Evolutionary conservation across 371 early-diverging fungal genomes (phyloP).

Genomic region (Mortierella sp.): DNA sequence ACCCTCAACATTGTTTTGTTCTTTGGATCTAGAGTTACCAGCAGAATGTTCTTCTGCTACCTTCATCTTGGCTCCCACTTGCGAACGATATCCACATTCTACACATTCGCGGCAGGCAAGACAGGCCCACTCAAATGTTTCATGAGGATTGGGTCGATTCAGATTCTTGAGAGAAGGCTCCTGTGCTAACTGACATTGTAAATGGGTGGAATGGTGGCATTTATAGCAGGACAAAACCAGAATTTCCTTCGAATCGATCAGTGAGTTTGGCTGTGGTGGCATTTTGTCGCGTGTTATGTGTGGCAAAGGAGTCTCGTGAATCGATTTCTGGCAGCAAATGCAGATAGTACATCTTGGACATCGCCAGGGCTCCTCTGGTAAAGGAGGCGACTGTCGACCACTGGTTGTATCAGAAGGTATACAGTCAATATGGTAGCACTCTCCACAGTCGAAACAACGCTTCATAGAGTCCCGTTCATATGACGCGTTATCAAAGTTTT

Average conservation of each 20-base stretch:
- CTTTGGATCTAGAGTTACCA: neutral
- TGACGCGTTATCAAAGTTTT: neutral
- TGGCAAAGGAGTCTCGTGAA: slow-evolving; percentile 11
- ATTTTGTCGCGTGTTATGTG: neutral
- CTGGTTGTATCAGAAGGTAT: slow-evolving; percentile 5
- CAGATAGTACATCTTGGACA: slow-evolving; percentile 45
- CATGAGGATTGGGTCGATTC: neutral
- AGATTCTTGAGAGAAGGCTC: slow-evolving; percentile 25
- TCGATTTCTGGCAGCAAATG: slow-evolving; percentile 21
- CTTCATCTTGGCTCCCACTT: neutral
- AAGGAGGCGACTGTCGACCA: neutral
- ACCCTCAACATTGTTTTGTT: neutral
- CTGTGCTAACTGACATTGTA: slow-evolving; percentile 25
- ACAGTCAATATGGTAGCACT: slow-evolving; percentile 31
- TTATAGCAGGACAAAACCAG: slow-evolving; percentile 23
- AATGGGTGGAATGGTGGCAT: slow-evolving; percentile 21
- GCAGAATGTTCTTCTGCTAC: neutral
- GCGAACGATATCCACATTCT: slow-evolving; percentile 42
- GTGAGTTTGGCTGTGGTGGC: neutral
- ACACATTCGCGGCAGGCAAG: slow-evolving; percentile 39
- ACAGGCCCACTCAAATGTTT: slow-evolving; percentile 40
- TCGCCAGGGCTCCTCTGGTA: slow-evolving; percentile 12
- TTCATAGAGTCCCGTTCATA: slow-evolving; percentile 8
- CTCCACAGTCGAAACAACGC: slow-evolving; percentile 38
- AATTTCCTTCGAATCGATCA: slow-evolving; percentile 9